Evolutionary conservation across 257 asterid species (phyloP), one percentile per base, ranked within the genome.

Genomic region (Forsythia viridissima): DNA sequence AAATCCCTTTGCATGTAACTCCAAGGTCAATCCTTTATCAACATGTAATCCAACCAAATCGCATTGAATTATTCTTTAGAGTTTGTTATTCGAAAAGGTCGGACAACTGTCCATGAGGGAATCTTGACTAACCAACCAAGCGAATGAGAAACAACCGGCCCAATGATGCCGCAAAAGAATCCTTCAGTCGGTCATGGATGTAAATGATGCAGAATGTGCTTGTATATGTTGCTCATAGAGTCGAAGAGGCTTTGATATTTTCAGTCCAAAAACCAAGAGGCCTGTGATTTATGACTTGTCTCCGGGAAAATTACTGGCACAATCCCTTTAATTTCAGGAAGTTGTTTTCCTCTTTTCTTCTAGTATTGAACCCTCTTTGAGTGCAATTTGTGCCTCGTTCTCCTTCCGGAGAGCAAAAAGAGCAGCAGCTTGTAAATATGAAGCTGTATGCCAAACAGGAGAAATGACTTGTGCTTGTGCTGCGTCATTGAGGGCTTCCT

Each of bases 361-460:
- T 21, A 91, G 96, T 65, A 89, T 82, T 73, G 92, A 82, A 46
- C 96, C 93, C 81, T 91, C 96, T 86, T 82, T 91, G 11, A 89
- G 90, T 9, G 96, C 93, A 21, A 91, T 87, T 39, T 91, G 93
- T 9, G 96, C 96, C 81, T 91, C 96, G 41, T 86, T 91, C 66
- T 91, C 96, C 84, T 88, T 91, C 76, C 90, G 90, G n/a, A 89
- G 44, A 44, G 93, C 90, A 6, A 91, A 89, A 40, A 91, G 89
- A 44, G 96, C 82, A 16, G 93, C 87, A 21, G 96, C 91, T 72
- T 91, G 96, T 69, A 91, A 80, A 77, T 91, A 91, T 0, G 96
- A 89, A 57, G 96, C 96, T 46, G 89, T 87, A 39, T 91, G 96
- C 96, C 96, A 91, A 65, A 91, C 79, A 13, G 96, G 96, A 1